Conservation (phyloP, 73 alveolate species). For the Tetrahymena elliotti region DNA sequence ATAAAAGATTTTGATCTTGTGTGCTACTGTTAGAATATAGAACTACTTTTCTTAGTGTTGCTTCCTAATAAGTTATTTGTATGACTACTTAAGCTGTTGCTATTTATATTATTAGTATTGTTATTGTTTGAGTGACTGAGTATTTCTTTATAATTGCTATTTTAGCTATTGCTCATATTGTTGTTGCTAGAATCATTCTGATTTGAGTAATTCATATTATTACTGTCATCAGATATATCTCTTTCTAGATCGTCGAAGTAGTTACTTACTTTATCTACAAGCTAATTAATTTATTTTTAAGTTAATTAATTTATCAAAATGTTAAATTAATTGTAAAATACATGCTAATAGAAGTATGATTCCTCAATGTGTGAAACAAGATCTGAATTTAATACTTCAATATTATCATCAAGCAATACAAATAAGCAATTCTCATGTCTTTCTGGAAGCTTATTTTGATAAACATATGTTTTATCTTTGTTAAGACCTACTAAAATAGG, state of each 20-base stretch:
- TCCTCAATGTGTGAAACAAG: not conserved
- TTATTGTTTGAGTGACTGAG: not conserved
- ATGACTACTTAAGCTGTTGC: not conserved
- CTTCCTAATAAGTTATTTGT: not conserved
- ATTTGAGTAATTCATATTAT: not conserved
- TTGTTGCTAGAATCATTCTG: not conserved
- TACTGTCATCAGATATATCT: not conserved
- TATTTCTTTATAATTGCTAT: not conserved
- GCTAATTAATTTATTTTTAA: not conserved
- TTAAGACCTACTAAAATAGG: not conserved
- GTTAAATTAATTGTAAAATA: not conserved
- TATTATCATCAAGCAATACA: not conserved
- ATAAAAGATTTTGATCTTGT: not conserved
- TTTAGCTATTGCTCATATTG: not conserved
- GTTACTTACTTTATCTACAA: not conserved
- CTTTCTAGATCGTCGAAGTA: not conserved
- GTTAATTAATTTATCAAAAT: not conserved
- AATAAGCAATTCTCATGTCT: not conserved
- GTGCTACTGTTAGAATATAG: not conserved
- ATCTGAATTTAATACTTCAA: not conserved
- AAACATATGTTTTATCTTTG: not conserved
- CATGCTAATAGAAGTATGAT: not conserved
- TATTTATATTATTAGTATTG: no score
- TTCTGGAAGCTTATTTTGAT: not conserved
- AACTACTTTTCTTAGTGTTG: not conserved